A percentile compares a stretch with the other conserved stretches of the same genome.
These are phyloP conservation scores for Pezicula neosporulosa DNA, from an alignment of 2,329 filamentous ascomycete genomes.

Conservation along the genomic window DNA sequence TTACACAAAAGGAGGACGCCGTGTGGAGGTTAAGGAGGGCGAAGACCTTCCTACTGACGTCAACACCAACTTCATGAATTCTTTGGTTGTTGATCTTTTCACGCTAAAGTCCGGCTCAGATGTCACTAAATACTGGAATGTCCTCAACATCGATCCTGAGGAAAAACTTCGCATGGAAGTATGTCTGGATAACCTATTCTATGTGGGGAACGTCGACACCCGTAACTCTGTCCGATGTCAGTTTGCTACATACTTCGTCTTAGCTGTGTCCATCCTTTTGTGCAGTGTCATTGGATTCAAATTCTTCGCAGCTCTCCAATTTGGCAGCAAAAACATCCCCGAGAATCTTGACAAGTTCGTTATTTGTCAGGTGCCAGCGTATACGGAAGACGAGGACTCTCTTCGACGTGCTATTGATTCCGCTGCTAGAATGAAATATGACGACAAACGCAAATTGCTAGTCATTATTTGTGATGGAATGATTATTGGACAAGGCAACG, in stretches of 20 bases:
- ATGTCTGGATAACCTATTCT: conserved; percentile 93
- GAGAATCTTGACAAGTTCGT: conserved; percentile 98
- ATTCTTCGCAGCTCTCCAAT: conserved; percentile 94
- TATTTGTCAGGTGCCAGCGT: conserved; percentile 95
- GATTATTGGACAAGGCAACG: conserved; percentile 93
- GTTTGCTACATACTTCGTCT: conserved; percentile 85
- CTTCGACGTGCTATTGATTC: conserved; percentile 96
- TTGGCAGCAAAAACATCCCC: conserved; percentile 83
- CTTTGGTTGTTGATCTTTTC: conserved; percentile 72
- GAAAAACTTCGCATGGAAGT: conserved; percentile 67
- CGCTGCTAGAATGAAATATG: conserved; percentile 90
- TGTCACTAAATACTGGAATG: conserved; percentile 78
- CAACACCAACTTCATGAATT: conserved; percentile 78
- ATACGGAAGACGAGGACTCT: conserved; percentile 97
- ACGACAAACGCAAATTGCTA: conserved; percentile 95
- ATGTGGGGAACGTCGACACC: conserved; percentile 87
- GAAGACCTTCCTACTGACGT: conserved; percentile 41
- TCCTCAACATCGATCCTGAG: conserved; percentile 54
- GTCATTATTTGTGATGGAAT: conserved; percentile 94
- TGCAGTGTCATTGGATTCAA: conserved; percentile 88
- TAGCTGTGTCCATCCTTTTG: conserved; percentile 79
- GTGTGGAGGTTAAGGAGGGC: conserved; percentile 53
- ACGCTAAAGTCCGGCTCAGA: conserved; percentile 72
- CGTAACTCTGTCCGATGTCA: conserved; percentile 80
- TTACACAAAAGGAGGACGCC: conserved; percentile 75